Evolutionary conservation across 768 basidiomycete genomes (phyloP).

Genomic region (Auricularia heimuer): DNA sequence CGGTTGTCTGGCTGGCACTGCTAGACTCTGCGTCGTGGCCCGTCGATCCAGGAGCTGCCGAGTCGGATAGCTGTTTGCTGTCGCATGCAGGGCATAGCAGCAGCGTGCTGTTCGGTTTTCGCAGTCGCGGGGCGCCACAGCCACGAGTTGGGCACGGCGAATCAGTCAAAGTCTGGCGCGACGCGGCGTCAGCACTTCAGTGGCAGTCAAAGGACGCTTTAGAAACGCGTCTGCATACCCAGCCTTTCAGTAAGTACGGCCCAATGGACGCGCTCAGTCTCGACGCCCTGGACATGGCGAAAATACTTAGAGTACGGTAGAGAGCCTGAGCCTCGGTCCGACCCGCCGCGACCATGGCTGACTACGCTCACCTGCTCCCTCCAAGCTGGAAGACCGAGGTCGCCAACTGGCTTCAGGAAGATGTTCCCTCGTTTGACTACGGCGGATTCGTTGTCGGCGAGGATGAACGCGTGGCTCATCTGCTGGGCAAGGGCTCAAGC

Average conservation of each 20-base stretch:
- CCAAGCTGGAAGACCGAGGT: conserved; percentile 87
- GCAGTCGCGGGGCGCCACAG: conserved; percentile 57
- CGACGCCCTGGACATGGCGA: not conserved
- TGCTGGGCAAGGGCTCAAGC: conserved; percentile 82
- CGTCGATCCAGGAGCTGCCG: not conserved
- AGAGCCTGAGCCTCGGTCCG: not conserved
- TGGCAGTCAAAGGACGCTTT: conserved; percentile 1
- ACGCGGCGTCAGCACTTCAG: conserved; percentile 21
- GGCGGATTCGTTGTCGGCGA: conserved; percentile 96
- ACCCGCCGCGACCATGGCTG: conserved; percentile 4
- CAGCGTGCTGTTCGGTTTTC: conserved; percentile 38
- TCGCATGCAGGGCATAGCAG: conserved; percentile 6
- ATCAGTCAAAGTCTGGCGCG: conserved; percentile 45
- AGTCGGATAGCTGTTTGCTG: not conserved
- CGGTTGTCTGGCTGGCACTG: conserved; percentile 28
- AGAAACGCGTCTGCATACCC: conserved; percentile 35
- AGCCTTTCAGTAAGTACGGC: conserved; percentile 67
- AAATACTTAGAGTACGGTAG: not conserved
- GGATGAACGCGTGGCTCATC: conserved; percentile 70
- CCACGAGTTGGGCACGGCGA: conserved; percentile 42
- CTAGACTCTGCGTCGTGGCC: conserved; percentile 26
- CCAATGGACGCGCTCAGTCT: conserved; percentile 28
- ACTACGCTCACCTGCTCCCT: conserved; percentile 62
- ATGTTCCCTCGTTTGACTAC: conserved; percentile 93
- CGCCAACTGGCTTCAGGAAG: conserved; percentile 77